Conservation (phyloP, 768 basidiomycete species). For the Inosperma sp. region DNA sequence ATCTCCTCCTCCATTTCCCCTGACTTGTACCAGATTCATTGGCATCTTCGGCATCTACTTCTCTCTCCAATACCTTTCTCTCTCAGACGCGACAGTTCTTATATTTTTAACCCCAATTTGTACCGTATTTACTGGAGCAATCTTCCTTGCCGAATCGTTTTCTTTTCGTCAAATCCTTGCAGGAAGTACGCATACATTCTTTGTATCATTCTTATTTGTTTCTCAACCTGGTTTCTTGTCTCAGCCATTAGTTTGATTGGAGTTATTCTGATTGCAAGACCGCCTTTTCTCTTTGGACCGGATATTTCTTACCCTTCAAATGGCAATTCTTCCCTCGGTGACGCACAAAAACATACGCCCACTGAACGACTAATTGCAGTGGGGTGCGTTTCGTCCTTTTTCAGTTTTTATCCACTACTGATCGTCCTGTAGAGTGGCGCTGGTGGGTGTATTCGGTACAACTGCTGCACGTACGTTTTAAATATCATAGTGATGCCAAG, state of each 20-base stretch:
- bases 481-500: no score
- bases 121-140: no score
- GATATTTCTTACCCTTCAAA: no score
- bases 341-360: no score
- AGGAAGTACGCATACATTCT: slow-evolving; percentile 28
- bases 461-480: slow-evolving; percentile 60
- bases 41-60: no score
- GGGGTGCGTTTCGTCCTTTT: slow-evolving; percentile 33
- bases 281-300: no score
- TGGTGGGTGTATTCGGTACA: slow-evolving; percentile 61
- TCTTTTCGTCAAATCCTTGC: no score
- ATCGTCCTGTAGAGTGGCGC: slow-evolving; percentile 41
- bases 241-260: no score
- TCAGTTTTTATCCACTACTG: not conserved
- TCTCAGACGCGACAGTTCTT: slow-evolving; percentile 73
- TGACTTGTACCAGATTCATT: slow-evolving; percentile 72
- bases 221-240: slow-evolving; percentile 56
- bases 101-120: slow-evolving; percentile 73
- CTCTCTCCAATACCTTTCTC: no score
- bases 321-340: slow-evolving; percentile 19
- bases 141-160: no score
- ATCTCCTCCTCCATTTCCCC: slow-evolving; percentile 60
- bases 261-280: slow-evolving; percentile 78
- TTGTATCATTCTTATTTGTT: not conserved
- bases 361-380: slow-evolving; percentile 55